Evolutionary conservation across 257 asterid species (phyloP).

Genomic region (Solanum chilense): DNA sequence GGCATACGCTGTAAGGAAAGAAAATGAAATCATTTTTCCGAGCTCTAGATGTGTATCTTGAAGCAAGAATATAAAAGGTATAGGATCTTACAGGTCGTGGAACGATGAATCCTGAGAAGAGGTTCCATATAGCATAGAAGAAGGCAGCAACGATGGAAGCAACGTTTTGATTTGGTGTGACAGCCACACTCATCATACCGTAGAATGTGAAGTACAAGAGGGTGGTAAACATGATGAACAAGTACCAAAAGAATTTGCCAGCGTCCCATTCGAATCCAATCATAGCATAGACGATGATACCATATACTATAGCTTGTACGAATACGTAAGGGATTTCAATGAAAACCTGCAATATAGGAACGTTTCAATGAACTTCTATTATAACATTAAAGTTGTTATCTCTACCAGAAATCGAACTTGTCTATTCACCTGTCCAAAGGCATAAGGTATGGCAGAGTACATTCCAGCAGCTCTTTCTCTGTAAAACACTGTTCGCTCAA

Average conservation of each 20-base stretch:
- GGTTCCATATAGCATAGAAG: not conserved
- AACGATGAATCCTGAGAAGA: constrained; percentile 2
- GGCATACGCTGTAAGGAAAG: constrained; percentile 28
- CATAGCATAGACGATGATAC: constrained; percentile 1
- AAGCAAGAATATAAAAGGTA: not conserved
- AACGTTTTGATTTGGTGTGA: constrained; percentile 3
- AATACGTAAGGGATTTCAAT: not conserved
- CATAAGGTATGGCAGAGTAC: constrained; percentile 30
- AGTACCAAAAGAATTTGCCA: not conserved
- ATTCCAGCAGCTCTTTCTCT: constrained; percentile 36
- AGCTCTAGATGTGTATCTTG: not conserved
- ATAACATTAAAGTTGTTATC: not conserved
- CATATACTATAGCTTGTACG: not conserved
- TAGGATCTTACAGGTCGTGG: constrained; percentile 6
- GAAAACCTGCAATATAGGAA: not conserved
- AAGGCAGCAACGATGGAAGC: not conserved
- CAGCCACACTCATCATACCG: constrained; percentile 4
- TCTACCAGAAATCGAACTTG: not conserved
- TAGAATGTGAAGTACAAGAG: constrained; percentile 1
- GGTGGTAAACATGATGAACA: not conserved
- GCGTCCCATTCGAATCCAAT: constrained; percentile 1
- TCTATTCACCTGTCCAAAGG: constrained; percentile 24
- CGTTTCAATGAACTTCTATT: not conserved
- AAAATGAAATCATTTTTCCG: not conserved
- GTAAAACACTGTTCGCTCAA: constrained; percentile 31